Evolutionary conservation across 163 green algal genomes (phyloP), one percentile per base, ranked within the genome.

Genomic region (Prototheca cutis): DNA sequence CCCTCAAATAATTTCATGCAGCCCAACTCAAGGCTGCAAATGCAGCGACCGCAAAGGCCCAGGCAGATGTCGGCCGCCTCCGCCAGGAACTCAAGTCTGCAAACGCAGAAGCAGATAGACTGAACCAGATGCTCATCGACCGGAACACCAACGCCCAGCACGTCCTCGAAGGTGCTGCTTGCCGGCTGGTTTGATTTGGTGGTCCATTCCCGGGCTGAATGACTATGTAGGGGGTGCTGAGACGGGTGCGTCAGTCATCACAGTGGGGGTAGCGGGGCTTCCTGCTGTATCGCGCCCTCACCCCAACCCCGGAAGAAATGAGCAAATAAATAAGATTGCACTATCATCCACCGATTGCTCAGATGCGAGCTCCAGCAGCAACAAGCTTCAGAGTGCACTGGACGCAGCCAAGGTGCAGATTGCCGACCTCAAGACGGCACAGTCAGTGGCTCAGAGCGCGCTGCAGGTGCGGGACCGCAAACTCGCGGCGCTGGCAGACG

Each of bases 61-160:
- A 19, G 10, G 42, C 42, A 5, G 42, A 51, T 5, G 18, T 51
- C 18, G 42, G 18, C 6, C 18, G 18, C 13, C 18, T 21, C 17
- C 30, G 45, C 19, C 18, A 13, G 18, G 51, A 61, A 2, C 7
- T 49, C 24, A 29, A 32, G 4, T 17, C 48, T 15, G 51, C 60
- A 15, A 60, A 67, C 19, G 27, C 33, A n/a, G 60, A 67, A n/a
- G 60, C 60, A 10, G 60, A 67, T 33, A n/a, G 48, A 15, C 28
- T 67, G 4, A 67, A 61, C 42, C 18, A 5, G 42, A 17, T 25
- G 42, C 42, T 51, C 18, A 21, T 51, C 18, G 42, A 17, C 18
- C 10, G 42, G 10, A 27, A 5, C 42, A n/a, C n/a, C n/a, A n/a
- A n/a, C n/a, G n/a, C n/a, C n/a, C n/a, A n/a, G n/a, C n/a, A n/a